A percentile compares a stretch with the other conserved stretches of the same genome.
These are phyloP conservation scores for Ceratocystis huliohia DNA, from an alignment of 2,329 filamentous ascomycete species.

Conservation along the genomic window DNA sequence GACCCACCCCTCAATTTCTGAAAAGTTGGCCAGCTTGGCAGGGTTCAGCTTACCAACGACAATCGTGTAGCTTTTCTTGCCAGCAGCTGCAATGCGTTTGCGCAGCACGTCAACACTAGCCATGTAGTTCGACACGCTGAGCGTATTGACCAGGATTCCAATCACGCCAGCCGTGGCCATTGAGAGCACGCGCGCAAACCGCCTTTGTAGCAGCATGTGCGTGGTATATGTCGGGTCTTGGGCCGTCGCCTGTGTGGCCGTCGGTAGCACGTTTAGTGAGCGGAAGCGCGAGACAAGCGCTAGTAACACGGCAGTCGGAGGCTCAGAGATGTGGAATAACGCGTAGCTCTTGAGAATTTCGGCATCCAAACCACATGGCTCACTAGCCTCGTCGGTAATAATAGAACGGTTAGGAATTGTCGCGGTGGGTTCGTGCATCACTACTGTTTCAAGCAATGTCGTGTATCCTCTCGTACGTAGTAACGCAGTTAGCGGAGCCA, in stretches of 20 bases:
- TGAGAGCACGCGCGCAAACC: slow-evolving; percentile 74
- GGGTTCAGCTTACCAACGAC: slow-evolving; percentile 95
- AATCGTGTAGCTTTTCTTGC: slow-evolving; percentile 92
- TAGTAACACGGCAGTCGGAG: slow-evolving; percentile 70
- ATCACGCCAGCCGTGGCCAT: slow-evolving; percentile 73
- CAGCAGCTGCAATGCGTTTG: slow-evolving; percentile 57
- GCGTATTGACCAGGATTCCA: slow-evolving; percentile 89
- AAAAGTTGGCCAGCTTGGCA: slow-evolving; percentile 92
- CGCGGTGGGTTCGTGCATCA: slow-evolving; percentile 67
- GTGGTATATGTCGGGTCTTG: slow-evolving; percentile 35
- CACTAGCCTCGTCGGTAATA: slow-evolving; percentile 22
- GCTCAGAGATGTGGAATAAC: slow-evolving; percentile 74
- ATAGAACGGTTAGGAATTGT: slow-evolving; percentile 62
- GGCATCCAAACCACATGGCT: slow-evolving; percentile 31
- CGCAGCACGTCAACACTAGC: slow-evolving; percentile 64
- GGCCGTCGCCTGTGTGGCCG: slow-evolving; percentile 35
- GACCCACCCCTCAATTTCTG: slow-evolving; percentile 91
- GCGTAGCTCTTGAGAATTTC: slow-evolving; percentile 51
- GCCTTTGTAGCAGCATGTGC: slow-evolving; percentile 54
- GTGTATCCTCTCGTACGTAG: slow-evolving; percentile 55
- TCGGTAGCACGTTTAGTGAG: slow-evolving; percentile 66
- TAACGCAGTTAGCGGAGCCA: slow-evolving; percentile 42
- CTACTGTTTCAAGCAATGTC: slow-evolving; percentile 53
- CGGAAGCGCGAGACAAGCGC: slow-evolving; percentile 73
- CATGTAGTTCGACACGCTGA: slow-evolving; percentile 84